Base-by-base conservation (phyloP, 2,329 filamentous ascomycete genomes). In the Fusarium sacchari region DNA sequence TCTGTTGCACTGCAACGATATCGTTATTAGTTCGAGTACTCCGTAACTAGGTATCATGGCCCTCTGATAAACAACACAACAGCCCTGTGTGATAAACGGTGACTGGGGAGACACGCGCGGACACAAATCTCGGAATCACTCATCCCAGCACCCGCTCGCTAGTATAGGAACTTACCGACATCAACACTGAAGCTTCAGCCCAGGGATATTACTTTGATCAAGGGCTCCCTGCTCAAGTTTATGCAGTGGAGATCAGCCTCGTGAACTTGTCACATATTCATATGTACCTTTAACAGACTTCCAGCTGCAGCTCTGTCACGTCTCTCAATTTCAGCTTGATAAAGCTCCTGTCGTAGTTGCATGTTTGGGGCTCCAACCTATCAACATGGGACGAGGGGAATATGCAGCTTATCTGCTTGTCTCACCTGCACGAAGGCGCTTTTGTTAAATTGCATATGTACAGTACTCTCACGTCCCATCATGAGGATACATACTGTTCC, bases 121-220 rank as follows among this genome's bases (percentile, higher is more conserved):
- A 47, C 62, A 63, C 67, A 72, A 73, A 74, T 73, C 63, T 65
- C 71, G 71, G 71, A 47, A 74, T 72, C 55, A 52, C 37, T 58
- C 47, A 69, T 62, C 67, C 71, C 43, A 50, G 67, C 71, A 64
- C 58, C 67, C 62, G 71, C 55, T 66, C 62, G 30, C 60, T 71
- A 69, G 52, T 39, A 56, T 43, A 47, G 47, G 60, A 66, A 66
- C 49, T 43, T 60, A 59, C 70, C 60, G 40, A 62, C 39, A 61
- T 67, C 44, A 69, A 59, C 59, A 46, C 75, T 76, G 69, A 77
- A 70, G 69, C 73, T 77, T 77, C 66, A 77, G 75, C 75, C 75
- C 75, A 73, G 58, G 57, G 64, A 77, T 72, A 77, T 77, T 77
- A 72, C 71, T 53, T 47, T 56, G 55, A 53, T 36, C 67, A 52